Evolutionary conservation across 352 stramenopile species (phyloP), one percentile per base, ranked within the genome.

Genomic region (Phytophthora sansomeana): DNA sequence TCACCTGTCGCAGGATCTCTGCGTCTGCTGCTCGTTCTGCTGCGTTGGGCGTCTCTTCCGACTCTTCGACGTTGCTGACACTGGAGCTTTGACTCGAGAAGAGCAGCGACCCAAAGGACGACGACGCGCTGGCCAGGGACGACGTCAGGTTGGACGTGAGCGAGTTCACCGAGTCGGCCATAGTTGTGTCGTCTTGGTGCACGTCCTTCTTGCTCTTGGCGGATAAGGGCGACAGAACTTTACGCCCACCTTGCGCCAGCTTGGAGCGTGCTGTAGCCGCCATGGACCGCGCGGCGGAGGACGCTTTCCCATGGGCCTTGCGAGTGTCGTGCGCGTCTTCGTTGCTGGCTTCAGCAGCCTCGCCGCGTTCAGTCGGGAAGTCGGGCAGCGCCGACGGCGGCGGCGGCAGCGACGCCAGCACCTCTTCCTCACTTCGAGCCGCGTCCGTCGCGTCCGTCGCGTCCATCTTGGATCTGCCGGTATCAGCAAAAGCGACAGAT

Each of bases 211-310:
- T 24, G 46, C 5, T 33, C 30, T 32, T 35, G 44, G 29, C 50
- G 13, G 29, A 42, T 7, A 87, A 38, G 19, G 83, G 83, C 7
- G 81, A 86, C 38, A 92, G 63, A 55, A 89, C 71, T 53, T 77
- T 80, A 26, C 81, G 78, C 6, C 81, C 76, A 32, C 80, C 70
- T 35, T 88, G 76, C 6, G 80, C 68, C 28, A 92, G 50, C 26
- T 87, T 90, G 13, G 80, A 90, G 17, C 68, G 72, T 19, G 80
- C 75, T 1, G 67, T 55, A 3, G 74, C 69, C 10, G 84, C 81
- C 58, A 87, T 81, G 9, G 81, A 86, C 28, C 84, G 78, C 35
- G 84, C 81, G 4, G 78, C 66, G 6, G 75, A 82, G 10, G 82
- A 83, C 19, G 78, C 71, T 58, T 77, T 77, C 21, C 21, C 21